Evolutionary conservation across 768 basidiomycete genomes (phyloP).

Genomic region (Hirschioporus abietinus): DNA sequence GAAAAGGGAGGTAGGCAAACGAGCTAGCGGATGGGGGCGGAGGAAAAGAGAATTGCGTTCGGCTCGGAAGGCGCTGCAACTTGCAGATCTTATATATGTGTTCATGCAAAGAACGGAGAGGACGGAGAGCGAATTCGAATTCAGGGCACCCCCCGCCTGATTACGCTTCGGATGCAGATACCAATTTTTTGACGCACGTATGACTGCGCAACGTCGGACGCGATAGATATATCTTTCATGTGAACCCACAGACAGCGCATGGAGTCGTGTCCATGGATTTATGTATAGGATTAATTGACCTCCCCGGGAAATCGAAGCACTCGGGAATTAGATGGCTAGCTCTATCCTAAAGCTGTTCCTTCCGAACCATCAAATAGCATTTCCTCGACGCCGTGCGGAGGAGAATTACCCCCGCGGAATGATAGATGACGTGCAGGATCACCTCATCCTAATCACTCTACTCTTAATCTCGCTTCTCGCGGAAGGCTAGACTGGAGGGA

Average conservation of each 20-base stretch:
- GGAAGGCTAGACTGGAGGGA: not conserved
- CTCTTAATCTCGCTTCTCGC: not conserved
- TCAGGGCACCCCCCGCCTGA: not conserved
- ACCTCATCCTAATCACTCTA: not conserved
- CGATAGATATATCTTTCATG: not conserved
- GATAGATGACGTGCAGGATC: not conserved
- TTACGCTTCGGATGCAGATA: not conserved
- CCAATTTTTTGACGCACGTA: not conserved
- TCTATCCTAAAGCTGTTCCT: too few species aligned
- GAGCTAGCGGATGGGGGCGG: not conserved
- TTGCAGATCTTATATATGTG: not conserved
- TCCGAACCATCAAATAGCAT: not conserved
- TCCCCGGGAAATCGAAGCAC: not conserved
- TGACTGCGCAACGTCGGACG: not conserved
- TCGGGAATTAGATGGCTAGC: too few species aligned
- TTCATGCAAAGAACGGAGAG: not conserved
- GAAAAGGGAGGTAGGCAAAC: not conserved
- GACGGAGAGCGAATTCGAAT: not conserved
- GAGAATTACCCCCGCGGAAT: not conserved
- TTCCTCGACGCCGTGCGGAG: too few species aligned
- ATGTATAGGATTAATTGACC: not conserved
- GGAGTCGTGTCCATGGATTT: not conserved
- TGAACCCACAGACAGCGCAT: not conserved
- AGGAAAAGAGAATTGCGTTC: not conserved
- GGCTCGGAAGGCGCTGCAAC: not conserved